Evolutionary conservation across 805 yeast species (phyloP), one percentile per base, ranked within the genome.

Genomic region (Schwanniomyces sp.): DNA sequence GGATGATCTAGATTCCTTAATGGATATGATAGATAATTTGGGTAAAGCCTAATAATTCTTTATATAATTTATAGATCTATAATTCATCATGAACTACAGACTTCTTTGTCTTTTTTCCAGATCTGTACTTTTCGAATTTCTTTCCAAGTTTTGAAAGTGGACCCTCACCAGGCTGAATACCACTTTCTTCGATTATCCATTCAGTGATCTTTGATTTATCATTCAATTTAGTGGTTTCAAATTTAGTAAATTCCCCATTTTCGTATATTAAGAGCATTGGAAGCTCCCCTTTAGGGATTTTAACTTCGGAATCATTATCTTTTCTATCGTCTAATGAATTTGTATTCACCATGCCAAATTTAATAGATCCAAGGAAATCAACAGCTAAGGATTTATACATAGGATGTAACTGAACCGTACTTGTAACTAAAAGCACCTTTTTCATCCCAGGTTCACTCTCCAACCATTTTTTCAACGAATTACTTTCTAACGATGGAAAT

Each of bases 301-400:
- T 54, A 14, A 59, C 50, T 17, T 55, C 59, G 3, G 45, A 48
- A 2, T 61, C 70, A 18, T 58, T 54, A 28, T 61, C 45, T 12
- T 45, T 44, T 7, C 63, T 40, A 12, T 46, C 50, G 18, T 36
- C 26, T 11, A 57, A 52, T 5, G 55, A 55, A 7, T 61, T 59
- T 5, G 69, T 49, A 5, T 70, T 70, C 32, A 69, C 62, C 60
- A 69, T 75, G 1, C 75, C 85, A 55, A 80, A 75, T 37, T 80
- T 79, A 2, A 78, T 59, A 2, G 61, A 51, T 0, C 76, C 82
- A 37, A 85, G 61, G 63, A 81, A 84, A 59, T 88, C 96, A 46
- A 88, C 72, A 2, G 92, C 90, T 50, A 89, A 66, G 0, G 86
- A 67, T 57, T 85, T 87, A 56, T 75, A 76, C 47, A 83, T 61